Base-by-base conservation (phyloP, 2,329 filamentous ascomycete genomes). In the Fusarium coffeatum region DNA sequence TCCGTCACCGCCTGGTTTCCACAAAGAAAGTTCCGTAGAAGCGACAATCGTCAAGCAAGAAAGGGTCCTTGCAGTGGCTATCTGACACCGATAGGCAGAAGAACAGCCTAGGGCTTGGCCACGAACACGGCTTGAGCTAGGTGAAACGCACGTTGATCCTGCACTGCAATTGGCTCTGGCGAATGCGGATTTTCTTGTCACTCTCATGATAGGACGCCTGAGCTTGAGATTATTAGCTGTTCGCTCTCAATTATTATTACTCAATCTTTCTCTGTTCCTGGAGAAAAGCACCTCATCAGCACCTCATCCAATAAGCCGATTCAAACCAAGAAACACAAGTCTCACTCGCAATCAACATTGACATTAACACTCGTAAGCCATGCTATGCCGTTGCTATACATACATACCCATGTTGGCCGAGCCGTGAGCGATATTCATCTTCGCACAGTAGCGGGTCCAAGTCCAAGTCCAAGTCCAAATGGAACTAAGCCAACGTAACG, bases 401-500 rank as follows among this genome's bases (percentile, higher is more conserved):
- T 37, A 37, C 34, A 37, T 37, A 37, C 34, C 18, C 23, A 15
- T 40, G 49, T 61, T 71, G 68, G 64, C 68, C 68, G 59, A 68
- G 43, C 68, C 68, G 64, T 71, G 68, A 71, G 59, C 22, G 28
- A 65, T 37, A 37, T 49, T 22, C 32, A 41, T 41, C 37, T 47
- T 61, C 68, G 59, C 68, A 71, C 68, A 53, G 68, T 74, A 63
- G 20, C 59, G 63, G 20, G 27, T 23, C 45, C 56, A 34, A 49
- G 28, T 23, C 20, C 28, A 23, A 49, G 41, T 22, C 16, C 41
- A 43, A 43, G 41, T 22, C 20, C 55, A 53, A 34, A 48, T 37
- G 34, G 34, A 37, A 37, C 34, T 18, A 37, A 37, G 34, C 34
- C 34, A 37, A 37, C 34, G 34, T 37, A 37, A 37, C 34, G 34